These are phyloP conservation scores for Candida adriatica DNA, from an alignment of 805 yeast genomes.

Conservation along the genomic window DNA sequence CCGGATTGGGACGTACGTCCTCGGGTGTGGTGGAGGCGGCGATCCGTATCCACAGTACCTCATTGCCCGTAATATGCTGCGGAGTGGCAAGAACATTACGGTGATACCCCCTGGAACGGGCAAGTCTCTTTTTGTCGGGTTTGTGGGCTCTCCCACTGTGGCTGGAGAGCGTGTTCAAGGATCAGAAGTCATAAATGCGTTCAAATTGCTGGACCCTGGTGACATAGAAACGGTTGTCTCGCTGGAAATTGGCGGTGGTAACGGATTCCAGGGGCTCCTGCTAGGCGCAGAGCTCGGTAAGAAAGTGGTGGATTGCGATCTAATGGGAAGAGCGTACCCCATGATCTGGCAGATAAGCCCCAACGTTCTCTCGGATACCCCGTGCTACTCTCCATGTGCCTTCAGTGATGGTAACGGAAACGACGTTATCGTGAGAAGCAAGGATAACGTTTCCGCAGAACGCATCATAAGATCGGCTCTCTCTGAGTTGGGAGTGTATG, in stretches of 20 bases:
- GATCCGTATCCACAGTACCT: conserved; percentile 38
- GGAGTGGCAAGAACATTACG: conserved; percentile 28
- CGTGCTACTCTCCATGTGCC: conserved; percentile 23
- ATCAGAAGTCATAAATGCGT: conserved; percentile 29
- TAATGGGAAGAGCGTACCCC: conserved; percentile 45
- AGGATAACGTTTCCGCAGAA: conserved; percentile 29
- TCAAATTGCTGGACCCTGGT: conserved; percentile 22
- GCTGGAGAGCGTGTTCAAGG: conserved; percentile 36
- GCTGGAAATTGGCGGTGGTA: conserved; percentile 39
- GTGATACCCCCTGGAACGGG: conserved; percentile 28
- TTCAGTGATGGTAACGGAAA: conserved; percentile 40
- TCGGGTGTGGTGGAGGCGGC: conserved; percentile 51
- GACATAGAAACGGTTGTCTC: conserved; percentile 30
- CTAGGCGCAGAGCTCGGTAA: conserved; percentile 23
- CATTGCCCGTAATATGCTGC: conserved; percentile 28
- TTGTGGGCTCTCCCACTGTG: conserved; percentile 43
- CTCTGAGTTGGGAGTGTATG: conserved; percentile 36
- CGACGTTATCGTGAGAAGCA: conserved; percentile 27
- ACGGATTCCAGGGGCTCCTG: conserved; percentile 30
- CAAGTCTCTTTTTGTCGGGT: conserved; percentile 26
- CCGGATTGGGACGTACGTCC: conserved; percentile 37
- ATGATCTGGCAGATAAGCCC: conserved; percentile 38
- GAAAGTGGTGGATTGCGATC: conserved; percentile 32
- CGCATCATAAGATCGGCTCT: conserved; percentile 33
- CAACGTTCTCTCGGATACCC: conserved; percentile 19